phyloP scores from a whole-genome alignment of 805 yeast genomes.

The Scheffersomyces amazonensis region DNA sequence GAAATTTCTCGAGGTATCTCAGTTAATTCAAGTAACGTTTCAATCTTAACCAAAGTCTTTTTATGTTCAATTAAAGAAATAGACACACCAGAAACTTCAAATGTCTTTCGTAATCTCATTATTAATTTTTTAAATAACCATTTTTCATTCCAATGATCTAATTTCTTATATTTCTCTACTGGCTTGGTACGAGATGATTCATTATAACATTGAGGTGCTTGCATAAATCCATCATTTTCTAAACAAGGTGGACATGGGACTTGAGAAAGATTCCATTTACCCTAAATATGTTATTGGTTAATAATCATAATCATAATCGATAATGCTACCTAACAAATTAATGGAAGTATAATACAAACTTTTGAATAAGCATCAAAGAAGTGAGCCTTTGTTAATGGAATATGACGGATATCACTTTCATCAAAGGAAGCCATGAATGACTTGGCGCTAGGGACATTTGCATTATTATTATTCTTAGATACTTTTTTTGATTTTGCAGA shows the following conservation, averaged over 20 bases:
- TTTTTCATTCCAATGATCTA: slow-evolving; percentile 48
- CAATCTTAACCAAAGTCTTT: slow-evolving; percentile 48
- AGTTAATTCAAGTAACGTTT: slow-evolving; percentile 44
- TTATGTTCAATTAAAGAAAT: slow-evolving; percentile 55
- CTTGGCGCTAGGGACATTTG: neutral
- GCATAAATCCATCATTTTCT: slow-evolving; percentile 41
- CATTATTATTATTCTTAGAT: neutral
- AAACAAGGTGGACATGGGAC: slow-evolving; percentile 58
- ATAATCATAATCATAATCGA: too few species aligned
- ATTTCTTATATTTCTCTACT: slow-evolving; percentile 37
- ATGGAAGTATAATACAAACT: slow-evolving; percentile 23
- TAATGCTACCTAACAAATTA: too few species aligned
- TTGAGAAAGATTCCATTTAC: slow-evolving; percentile 53
- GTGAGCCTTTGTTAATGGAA: slow-evolving; percentile 43
- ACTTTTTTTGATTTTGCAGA: neutral
- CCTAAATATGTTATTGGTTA: slow-evolving; percentile 19
- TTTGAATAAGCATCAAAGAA: slow-evolving; percentile 54
- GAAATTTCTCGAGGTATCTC: slow-evolving; percentile 56
- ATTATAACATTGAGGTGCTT: slow-evolving; percentile 57
- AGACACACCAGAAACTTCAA: slow-evolving; percentile 50
- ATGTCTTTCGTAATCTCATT: slow-evolving; percentile 35
- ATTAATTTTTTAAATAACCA: slow-evolving; percentile 36
- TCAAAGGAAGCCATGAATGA: slow-evolving; percentile 16
- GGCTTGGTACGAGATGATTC: slow-evolving; percentile 46
- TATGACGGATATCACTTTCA: slow-evolving; percentile 15